Base-by-base conservation (phyloP, 2,329 filamentous ascomycete genomes). In the Aspergillus texensis region DNA sequence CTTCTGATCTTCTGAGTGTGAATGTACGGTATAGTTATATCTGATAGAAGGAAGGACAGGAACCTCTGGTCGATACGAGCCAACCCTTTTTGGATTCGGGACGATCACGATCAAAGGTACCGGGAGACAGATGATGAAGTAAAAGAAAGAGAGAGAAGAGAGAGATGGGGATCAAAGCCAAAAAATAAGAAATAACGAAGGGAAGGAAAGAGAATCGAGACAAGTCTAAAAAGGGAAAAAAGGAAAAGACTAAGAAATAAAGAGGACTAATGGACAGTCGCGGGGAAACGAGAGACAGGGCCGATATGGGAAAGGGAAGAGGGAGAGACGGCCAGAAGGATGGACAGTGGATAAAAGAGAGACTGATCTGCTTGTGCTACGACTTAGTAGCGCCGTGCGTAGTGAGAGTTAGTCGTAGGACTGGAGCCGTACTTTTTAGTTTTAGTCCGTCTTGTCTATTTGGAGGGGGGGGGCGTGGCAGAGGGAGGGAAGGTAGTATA, bases 31-130 rank as follows among this genome's bases (percentile, higher is more conserved):
- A 61, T 41, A 52, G 64, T 65, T 71, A 73, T 72, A 67, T 69
- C 64, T 77, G 71, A 74, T 55, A 62, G 64, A 70, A 71, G 66
- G 75, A 78, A 77, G 70, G 76, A 76, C 72, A 77, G 74, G 75
- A 72, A 68, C 71, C 72, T 71, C 58, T 68, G 60, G 45, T 56
- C 63, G 64, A 71, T 57, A 62, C 68, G 62, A 69, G 63, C 68
- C 66, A 65, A 69, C 66, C 64, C 61, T 67, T 57, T 61, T 60
- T 41, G 39, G 65, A 66, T 65, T 62, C 34, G 62, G 66, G 58
- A 65, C 60, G 65, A 60, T 61, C 61, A 67, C 57, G 62, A 63
- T 65, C 65, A 69, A 55, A 66, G 70, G 70, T 71, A 69, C 70
- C 70, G 72, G 72, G 62, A 62, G 59, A 62, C 62, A 61, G 62